Base-by-base conservation (phyloP, 2,329 filamentous ascomycete species). In the Cytospora schulzeri region DNA sequence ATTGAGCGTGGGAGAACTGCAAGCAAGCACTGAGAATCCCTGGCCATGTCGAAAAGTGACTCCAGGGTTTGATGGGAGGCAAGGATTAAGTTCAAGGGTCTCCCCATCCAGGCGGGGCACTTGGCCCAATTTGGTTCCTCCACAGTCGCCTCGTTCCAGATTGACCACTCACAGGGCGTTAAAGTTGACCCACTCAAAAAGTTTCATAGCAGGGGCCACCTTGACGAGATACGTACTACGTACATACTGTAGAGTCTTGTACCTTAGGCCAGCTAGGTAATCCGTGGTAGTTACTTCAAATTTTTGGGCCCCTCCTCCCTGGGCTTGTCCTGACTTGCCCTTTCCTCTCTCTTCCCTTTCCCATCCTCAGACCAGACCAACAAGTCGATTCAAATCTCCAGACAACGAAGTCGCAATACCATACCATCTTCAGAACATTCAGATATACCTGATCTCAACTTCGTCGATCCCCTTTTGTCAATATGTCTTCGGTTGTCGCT, bases 401-500 rank as follows among this genome's bases (percentile, higher is more conserved):
- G 85, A 88, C 86, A 87, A 88, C 85, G 84, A 88, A 88, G 85
- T 88, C 86, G 83, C 80, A 76, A 78, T 81, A 79, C 67, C 71
- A 70, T n/a, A 35, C 57, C 69, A 67, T 29, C 73, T 69, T 70
- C 76, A 73, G 73, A 76, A 71, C 31, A 75, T 70, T 70, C 69
- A 74, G 69, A 62, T 74, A 69, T 71, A 74, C 68, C 70, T 51
- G 59, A 71, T 70, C 68, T 74, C 82, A 85, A 87, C 88, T 89
- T 88, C 83, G 88, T 91, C 89, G 88, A 90, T 82, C 83, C 80
- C 70, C 77, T 73, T 72, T 62, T 62, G 69, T 70, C 75, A 83
- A 81, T 78, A 89, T 88, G 85, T 87, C 86, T 86, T 87, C 83
- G 88, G 88, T 89, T 84, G 82, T 90, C 89, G 89, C 88, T 91